Percentiles rank a stretch among this genome's conserved stretches.
Evolutionary conservation across 306 rosid species (phyloP).

Genomic region (Casuarina glauca): DNA sequence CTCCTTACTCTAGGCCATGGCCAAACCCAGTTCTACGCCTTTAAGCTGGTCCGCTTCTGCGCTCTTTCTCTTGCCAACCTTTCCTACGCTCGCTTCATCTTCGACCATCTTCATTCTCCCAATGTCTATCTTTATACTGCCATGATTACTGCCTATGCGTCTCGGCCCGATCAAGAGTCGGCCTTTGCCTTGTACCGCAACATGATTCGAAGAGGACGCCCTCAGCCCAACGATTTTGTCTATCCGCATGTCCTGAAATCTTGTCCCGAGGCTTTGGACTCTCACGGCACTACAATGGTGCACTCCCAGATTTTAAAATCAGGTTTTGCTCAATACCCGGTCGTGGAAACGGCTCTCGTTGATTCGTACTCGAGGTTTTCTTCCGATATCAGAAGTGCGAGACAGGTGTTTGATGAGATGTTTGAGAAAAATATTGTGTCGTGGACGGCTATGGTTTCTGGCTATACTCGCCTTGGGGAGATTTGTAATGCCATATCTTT

Average conservation of each 20-base stretch:
- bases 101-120: conserved; percentile 49
- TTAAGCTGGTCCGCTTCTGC: conserved; percentile 72
- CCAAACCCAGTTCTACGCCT: conserved; percentile 70
- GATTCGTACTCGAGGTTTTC: conserved; percentile 48
- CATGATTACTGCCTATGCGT: conserved; percentile 65
- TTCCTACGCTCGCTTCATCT: conserved; percentile 57
- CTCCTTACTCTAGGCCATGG: conserved; percentile 55
- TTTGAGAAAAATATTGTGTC: conserved; percentile 56
- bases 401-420: conserved; percentile 73
- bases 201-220: conserved; percentile 44
- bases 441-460: conserved; percentile 73
- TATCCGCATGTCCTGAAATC: conserved; percentile 66
- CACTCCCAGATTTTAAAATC: conserved; percentile 62
- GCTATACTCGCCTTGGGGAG: conserved; percentile 61
- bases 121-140: conserved; percentile 68
- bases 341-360: conserved; percentile 67
- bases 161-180: conserved; percentile 36
- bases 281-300: conserved; percentile 30
- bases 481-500: conserved; percentile 46
- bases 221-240: conserved; percentile 54
- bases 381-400: conserved; percentile 31
- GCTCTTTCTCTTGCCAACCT: conserved; percentile 50
- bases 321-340: conserved; percentile 54
- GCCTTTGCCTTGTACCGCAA: conserved; percentile 41
- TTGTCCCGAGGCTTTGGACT: conserved; percentile 34